Evolutionary conservation across 2,329 filamentous ascomycete genomes (phyloP).

Genomic region (Hymenoscyphus occultus): DNA sequence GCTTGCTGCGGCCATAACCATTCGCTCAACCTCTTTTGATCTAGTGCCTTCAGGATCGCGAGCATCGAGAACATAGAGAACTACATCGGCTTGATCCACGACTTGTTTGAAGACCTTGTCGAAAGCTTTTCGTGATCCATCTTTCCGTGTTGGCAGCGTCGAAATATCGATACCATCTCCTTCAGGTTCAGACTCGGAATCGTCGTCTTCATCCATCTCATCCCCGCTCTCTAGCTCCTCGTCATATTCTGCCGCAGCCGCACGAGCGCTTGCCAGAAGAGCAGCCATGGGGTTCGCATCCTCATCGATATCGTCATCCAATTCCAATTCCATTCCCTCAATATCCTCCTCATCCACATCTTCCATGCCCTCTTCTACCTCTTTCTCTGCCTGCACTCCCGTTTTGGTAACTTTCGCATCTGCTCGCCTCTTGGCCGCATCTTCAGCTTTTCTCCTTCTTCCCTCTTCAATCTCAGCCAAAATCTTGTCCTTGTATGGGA

Average conservation of each 20-base stretch:
- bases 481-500: conserved; percentile 96
- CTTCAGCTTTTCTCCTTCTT: conserved; percentile 75
- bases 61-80: conserved; percentile 90
- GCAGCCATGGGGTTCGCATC: conserved; percentile 88
- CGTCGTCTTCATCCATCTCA: conserved; percentile 55
- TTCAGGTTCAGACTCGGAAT: conserved; percentile 45
- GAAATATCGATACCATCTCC: conserved; percentile 50
- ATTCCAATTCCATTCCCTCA: conserved; percentile 49
- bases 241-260: conserved; percentile 74
- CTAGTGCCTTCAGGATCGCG: conserved; percentile 87
- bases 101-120: conserved; percentile 97
- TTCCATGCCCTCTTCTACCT: conserved; percentile 44
- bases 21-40: conserved; percentile 85
- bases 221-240: conserved; percentile 42
- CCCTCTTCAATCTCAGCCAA: conserved; percentile 92
- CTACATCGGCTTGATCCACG: conserved; percentile 81
- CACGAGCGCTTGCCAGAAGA: conserved; percentile 78
- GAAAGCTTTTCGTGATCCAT: conserved; percentile 78
- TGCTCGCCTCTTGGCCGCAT: conserved; percentile 67
- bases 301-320: conserved; percentile 57
- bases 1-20: conserved; percentile 82
- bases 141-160: conserved; percentile 50
- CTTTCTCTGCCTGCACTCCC: conserved; percentile 45
- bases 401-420: conserved; percentile 66
- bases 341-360: conserved; percentile 47